phyloP scores from a whole-genome alignment of 345 rosid species.

The Salix purpurea region DNA sequence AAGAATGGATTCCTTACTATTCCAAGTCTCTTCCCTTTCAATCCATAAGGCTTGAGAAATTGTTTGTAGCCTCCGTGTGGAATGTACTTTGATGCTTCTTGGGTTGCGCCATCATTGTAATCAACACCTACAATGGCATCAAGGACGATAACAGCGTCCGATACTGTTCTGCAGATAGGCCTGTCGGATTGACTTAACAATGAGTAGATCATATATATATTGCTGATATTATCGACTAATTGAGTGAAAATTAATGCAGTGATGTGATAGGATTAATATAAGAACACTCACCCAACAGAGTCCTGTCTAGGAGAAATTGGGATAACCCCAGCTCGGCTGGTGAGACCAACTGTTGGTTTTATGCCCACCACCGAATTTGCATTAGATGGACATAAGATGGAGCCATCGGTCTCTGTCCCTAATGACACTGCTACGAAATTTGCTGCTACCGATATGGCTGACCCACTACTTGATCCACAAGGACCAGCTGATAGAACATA shows the following conservation, averaged over 20 bases:
- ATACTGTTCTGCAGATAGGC: conserved; percentile 43
- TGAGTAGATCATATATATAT: too few relatives aligned
- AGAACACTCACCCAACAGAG: conserved; percentile 41
- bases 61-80: conserved; percentile 55
- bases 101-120: conserved; percentile 37
- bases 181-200: conserved; percentile 12
- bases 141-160: conserved; percentile 44
- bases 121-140: conserved; percentile 44
- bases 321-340: conserved; percentile 65
- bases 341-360: conserved; percentile 70
- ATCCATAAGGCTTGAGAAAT: conserved; percentile 42
- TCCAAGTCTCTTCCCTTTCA: conserved; percentile 57
- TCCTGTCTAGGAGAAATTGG: conserved; percentile 62
- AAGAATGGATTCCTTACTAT: conserved; percentile 38
- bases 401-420: conserved; percentile 76
- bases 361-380: conserved; percentile 59
- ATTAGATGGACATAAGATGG: conserved; percentile 55
- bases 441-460: conserved; percentile 71
- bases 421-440: conserved; percentile 55
- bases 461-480: conserved; percentile 69
- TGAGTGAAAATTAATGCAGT: neutral
- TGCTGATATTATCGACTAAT: too few relatives aligned
- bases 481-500: conserved; percentile 53
- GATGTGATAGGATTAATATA: neutral
- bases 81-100: conserved; percentile 35